Conservation (phyloP, 345 rosid species). For the Salix caprea region DNA sequence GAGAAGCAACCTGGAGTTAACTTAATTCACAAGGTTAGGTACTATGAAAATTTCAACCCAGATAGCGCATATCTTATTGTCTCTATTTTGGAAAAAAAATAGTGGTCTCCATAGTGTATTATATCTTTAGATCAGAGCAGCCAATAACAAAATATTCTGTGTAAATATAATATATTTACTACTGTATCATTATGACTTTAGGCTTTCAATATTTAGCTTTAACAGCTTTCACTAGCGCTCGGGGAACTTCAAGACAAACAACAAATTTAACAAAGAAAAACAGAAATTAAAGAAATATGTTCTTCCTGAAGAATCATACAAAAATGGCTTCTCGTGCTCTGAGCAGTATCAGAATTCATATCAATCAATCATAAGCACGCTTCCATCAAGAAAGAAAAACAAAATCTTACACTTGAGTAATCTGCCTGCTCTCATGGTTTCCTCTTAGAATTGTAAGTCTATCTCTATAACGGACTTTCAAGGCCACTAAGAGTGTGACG, state of each 20-base stretch:
- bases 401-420: constrained; percentile 93
- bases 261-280: background rate
- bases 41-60: background rate
- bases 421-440: constrained; percentile 98
- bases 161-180: background rate
- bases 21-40: background rate
- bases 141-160: background rate
- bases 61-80: background rate
- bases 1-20: background rate
- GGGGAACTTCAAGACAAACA: background rate
- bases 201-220: too few relatives aligned
- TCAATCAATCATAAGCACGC: background rate
- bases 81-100: background rate
- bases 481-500: constrained; percentile 87
- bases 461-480: constrained; percentile 96
- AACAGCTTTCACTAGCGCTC: too few relatives aligned
- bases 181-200: background rate
- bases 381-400: background rate
- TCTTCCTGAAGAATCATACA: background rate
- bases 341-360: background rate
- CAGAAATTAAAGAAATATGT: background rate
- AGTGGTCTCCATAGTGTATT: background rate
- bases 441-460: constrained; percentile 93
- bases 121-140: background rate
- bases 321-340: background rate